These are phyloP conservation scores for Mollisiaceae sp. DNA, from an alignment of 2,329 filamentous ascomycete genomes.

Conservation along the genomic window DNA sequence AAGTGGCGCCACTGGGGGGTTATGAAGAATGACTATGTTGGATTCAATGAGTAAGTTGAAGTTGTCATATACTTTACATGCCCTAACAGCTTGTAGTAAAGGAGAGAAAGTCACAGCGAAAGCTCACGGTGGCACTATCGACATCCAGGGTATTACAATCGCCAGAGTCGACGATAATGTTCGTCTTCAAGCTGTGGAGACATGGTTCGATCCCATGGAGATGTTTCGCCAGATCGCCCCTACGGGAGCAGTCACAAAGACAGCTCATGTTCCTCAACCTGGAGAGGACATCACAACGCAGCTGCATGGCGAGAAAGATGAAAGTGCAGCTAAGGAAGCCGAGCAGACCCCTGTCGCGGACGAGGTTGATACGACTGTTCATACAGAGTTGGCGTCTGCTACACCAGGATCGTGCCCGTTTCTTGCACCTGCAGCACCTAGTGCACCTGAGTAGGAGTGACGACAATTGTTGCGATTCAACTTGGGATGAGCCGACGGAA, in stretches of 20 bases:
- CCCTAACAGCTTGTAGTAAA: constrained; percentile 49
- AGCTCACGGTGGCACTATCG: constrained; percentile 64
- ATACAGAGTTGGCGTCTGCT: constrained; percentile 12
- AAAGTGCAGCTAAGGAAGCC: background rate
- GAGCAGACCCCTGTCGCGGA: background rate
- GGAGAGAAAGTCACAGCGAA: constrained; percentile 67
- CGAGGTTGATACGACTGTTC: background rate
- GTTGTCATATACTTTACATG: background rate
- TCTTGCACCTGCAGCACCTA: constrained; percentile 1
- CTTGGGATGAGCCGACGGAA: background rate
- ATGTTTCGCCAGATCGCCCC: constrained; percentile 70
- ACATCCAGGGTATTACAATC: constrained; percentile 67
- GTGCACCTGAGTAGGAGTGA: background rate
- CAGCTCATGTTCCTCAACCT: background rate
- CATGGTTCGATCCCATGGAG: constrained; percentile 69
- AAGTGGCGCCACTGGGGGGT: constrained; percentile 72
- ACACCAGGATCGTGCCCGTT: constrained; percentile 17
- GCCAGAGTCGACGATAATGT: constrained; percentile 66
- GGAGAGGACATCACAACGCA: constrained; percentile 27
- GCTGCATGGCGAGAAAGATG: constrained; percentile 26
- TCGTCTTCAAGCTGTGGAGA: constrained; percentile 62
- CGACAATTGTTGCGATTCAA: background rate
- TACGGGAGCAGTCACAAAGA: constrained; percentile 42
- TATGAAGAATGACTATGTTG: constrained; percentile 71
- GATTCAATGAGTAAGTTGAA: constrained; percentile 61